A percentile compares a stretch with the other conserved stretches of the same genome.
These are phyloP conservation scores for Tulasnella calospora DNA, from an alignment of 768 basidiomycete species.

Conservation along the genomic window DNA sequence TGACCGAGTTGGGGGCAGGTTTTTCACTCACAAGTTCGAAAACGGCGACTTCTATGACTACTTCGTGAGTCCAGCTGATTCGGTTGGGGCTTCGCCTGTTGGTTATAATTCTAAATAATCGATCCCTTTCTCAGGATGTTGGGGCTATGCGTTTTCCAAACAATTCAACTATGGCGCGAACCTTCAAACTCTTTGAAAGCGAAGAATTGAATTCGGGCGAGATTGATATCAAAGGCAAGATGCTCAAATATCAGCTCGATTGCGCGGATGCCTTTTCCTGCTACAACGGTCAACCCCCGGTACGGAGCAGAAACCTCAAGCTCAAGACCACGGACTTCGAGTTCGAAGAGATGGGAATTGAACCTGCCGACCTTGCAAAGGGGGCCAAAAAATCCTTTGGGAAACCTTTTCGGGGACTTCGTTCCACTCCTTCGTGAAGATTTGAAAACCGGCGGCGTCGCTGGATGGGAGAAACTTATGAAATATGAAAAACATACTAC, in stretches of 20 bases:
- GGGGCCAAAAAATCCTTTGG: background rate
- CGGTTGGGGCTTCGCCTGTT: too few species aligned
- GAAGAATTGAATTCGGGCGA: background rate
- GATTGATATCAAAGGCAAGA: background rate
- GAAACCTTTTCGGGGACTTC: background rate
- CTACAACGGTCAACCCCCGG: conserved; percentile 5
- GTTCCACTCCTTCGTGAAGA: background rate
- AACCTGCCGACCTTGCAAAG: background rate
- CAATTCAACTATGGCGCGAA: conserved; percentile 26
- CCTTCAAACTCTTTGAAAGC: conserved; percentile 28
- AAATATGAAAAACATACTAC: conserved; percentile 4
- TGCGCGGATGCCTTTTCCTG: background rate
- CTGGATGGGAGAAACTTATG: conserved; percentile 22
- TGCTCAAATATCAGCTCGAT: background rate
- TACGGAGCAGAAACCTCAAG: background rate
- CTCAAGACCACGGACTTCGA: conserved; percentile 1
- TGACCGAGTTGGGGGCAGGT: conserved; percentile 43
- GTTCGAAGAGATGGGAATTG: background rate
- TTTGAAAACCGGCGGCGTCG: background rate
- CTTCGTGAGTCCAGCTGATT: conserved; percentile 32
- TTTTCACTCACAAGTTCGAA: conserved; percentile 44
- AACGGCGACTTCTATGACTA: conserved; percentile 36
- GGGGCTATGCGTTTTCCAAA: conserved; percentile 32
- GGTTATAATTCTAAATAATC: too few species aligned
- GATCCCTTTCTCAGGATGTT: conserved; percentile 27